These are phyloP conservation scores for Podila clonocystis DNA, from an alignment of 192 early-diverging fungal genomes.

Conservation along the genomic window DNA sequence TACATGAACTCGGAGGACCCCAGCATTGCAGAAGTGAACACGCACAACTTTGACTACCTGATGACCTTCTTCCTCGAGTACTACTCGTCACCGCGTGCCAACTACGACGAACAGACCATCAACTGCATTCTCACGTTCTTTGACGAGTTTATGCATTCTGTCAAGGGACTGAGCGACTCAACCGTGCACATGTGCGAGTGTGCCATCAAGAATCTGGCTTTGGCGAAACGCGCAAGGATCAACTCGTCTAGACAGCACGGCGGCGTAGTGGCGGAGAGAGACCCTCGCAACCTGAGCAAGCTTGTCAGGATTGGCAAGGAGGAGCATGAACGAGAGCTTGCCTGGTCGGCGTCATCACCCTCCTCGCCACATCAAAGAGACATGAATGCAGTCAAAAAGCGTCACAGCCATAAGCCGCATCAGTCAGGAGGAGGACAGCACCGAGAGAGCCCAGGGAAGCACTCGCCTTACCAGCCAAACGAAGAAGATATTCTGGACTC, in stretches of 20 bases:
- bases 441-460: not conserved
- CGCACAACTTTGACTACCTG: constrained; percentile 32
- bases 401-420: constrained; percentile 12
- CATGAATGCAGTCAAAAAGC: not conserved
- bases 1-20: constrained; percentile 34
- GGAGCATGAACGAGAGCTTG: constrained; percentile 23
- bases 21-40: not conserved
- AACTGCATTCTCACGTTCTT: constrained; percentile 41
- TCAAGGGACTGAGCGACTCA: constrained; percentile 39
- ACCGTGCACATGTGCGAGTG: constrained; percentile 34
- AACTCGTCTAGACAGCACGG: constrained; percentile 1
- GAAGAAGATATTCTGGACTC: not conserved
- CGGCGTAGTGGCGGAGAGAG: not conserved
- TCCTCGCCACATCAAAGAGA: constrained; percentile 1
- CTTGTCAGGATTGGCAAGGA: constrained; percentile 37
- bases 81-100: constrained; percentile 26
- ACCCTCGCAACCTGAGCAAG: constrained; percentile 22
- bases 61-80: constrained; percentile 34
- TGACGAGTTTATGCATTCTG: constrained; percentile 43
- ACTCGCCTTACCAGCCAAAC: not conserved
- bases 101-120: constrained; percentile 30
- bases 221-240: constrained; percentile 35
- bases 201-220: constrained; percentile 46
- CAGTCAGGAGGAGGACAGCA: constrained; percentile 18
- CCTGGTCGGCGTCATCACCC: constrained; percentile 12